These are phyloP conservation scores for Phanerochaete sordida DNA, from an alignment of 768 basidiomycete genomes.

Conservation along the genomic window DNA sequence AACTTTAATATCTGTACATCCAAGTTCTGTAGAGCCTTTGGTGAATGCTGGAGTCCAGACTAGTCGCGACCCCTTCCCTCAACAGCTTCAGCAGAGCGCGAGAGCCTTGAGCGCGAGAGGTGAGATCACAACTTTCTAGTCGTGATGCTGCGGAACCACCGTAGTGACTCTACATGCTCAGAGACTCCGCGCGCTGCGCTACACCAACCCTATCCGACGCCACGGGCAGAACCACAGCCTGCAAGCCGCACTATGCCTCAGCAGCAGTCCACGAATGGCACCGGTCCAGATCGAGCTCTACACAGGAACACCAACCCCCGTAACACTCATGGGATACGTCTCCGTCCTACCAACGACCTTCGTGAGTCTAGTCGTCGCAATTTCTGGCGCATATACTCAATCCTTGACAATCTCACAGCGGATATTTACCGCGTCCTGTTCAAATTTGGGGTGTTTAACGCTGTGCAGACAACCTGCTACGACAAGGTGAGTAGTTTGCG, in stretches of 20 bases:
- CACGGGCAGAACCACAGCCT: neutral
- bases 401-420: conserved; percentile 41
- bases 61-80: too few relatives aligned
- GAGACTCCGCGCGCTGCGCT: neutral
- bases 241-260: neutral
- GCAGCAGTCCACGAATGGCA: too few relatives aligned
- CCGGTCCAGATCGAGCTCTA: neutral
- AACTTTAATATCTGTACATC: neutral
- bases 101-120: too few relatives aligned
- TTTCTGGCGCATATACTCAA: neutral
- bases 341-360: conserved; percentile 72
- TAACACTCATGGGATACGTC: conserved; percentile 41
- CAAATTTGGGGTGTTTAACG: conserved; percentile 90
- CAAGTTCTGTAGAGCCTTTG: too few relatives aligned
- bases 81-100: too few relatives aligned
- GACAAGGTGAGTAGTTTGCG: conserved; percentile 50
- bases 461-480: conserved; percentile 83
- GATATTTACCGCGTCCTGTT: conserved; percentile 79
- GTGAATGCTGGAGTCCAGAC: too few relatives aligned
- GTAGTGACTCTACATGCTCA: neutral
- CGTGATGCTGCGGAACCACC: neutral
- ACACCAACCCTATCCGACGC: neutral
- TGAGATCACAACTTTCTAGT: neutral
- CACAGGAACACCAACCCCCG: conserved; percentile 26
- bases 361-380: conserved; percentile 40